These are phyloP conservation scores for Sugiyamaella pinicola DNA, from an alignment of 1,139 yeast genomes.

Conservation along the genomic window DNA sequence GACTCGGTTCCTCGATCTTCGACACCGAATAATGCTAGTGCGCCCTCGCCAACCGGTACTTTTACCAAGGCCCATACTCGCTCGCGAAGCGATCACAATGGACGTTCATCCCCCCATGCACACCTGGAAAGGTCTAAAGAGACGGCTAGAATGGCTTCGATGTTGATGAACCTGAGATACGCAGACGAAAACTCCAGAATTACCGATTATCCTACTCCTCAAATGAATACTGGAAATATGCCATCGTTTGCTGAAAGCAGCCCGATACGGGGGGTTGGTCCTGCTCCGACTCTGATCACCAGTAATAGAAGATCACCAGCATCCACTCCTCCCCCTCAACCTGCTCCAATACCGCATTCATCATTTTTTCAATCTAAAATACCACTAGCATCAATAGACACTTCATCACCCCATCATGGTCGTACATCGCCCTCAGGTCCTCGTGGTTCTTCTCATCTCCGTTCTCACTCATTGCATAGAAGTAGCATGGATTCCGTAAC, in stretches of 20 bases:
- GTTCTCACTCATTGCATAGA: neutral
- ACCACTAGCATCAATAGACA: neutral
- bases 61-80: no score
- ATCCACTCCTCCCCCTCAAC: neutral
- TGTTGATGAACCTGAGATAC: slow-evolving; percentile 32
- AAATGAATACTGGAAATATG: neutral
- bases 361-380: neutral
- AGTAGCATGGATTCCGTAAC: slow-evolving; percentile 6
- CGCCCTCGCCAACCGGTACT: neutral
- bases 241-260: neutral
- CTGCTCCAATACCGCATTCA: neutral
- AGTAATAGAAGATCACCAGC: neutral
- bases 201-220: slow-evolving; percentile 9
- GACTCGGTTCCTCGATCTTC: neutral
- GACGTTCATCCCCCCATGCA: no score
- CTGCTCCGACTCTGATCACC: neutral
- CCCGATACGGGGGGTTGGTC: neutral
- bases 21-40: neutral
- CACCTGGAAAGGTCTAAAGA: slow-evolving; percentile 27
- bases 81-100: no score
- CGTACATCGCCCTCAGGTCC: neutral
- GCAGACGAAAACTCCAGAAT: slow-evolving; percentile 24
- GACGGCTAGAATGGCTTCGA: slow-evolving; percentile 31
- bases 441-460: neutral
- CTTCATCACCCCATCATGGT: neutral